Evolutionary conservation across 129 eudicot genomes (phyloP).

Genomic region (Erigeron canadensis): DNA sequence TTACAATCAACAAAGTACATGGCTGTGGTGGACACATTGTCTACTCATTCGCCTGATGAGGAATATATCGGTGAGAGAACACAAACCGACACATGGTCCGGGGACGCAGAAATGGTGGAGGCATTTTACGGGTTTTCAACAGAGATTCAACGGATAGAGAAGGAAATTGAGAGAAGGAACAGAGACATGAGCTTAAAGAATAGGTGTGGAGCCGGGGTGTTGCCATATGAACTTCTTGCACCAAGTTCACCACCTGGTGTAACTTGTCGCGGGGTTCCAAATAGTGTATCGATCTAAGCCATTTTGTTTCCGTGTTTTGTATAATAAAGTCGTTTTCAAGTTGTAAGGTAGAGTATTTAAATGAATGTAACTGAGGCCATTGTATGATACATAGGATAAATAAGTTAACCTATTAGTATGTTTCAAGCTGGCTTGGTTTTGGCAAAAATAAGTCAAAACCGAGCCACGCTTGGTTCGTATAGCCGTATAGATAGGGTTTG

Average conservation of each 20-base stretch:
- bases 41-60: conserved; percentile 96
- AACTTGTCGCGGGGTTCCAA: conserved; percentile 89
- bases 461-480: not conserved
- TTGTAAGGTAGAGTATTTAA: conserved; percentile 7
- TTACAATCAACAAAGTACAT: conserved; percentile 78
- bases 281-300: conserved; percentile 67
- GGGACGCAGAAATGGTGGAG: conserved; percentile 68
- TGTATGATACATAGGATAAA: conserved; percentile 14
- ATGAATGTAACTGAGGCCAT: not conserved
- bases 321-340: not conserved
- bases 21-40: conserved; percentile 92
- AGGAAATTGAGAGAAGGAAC: conserved; percentile 77
- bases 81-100: conserved; percentile 66
- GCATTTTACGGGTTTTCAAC: conserved; percentile 66
- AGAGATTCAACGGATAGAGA: conserved; percentile 63
- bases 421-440: not conserved
- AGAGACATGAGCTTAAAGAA: conserved; percentile 52
- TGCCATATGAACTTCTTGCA: conserved; percentile 84
- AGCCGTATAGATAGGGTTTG: not conserved
- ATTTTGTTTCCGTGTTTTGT: not conserved
- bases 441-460: conserved; percentile 1
- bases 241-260: conserved; percentile 92
- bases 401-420: not conserved
- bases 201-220: conserved; percentile 92
- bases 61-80: conserved; percentile 86